Evolutionary conservation across 768 basidiomycete species (phyloP), one percentile per base, ranked within the genome.

Genomic region (Boletus speciosus): DNA sequence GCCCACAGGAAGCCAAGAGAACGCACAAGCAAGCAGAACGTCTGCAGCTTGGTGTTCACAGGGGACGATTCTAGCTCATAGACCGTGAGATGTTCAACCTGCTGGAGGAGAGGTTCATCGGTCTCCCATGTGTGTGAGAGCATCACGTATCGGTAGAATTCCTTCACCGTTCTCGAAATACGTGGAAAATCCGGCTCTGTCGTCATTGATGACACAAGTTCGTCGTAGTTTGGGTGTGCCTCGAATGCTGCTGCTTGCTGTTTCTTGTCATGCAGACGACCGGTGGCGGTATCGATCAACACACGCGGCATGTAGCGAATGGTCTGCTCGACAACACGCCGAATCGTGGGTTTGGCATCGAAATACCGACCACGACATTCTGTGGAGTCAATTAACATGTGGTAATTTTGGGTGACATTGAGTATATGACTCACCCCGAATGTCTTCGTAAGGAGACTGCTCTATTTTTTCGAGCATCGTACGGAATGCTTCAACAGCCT

Each of bases 1-100:
- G 47, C 61, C 61, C 61, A 63, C 11, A 4, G 25, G 19, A 56
- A 63, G 0, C 55, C 52, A 16, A 56, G 37, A 19, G 50, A 44
- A 3, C 48, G 41, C 0, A 6, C 35, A 6, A 59, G 44, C 0
- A 6, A 4, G 15, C 57, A 63, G 16, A 63, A 57, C 1, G 2
- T 35, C 21, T 41, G 36, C 15, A 64, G 19, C 25, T 64, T 64
- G 49, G 6, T 15, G 12, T 54, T 45, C 4, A 44, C 31, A 0
- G 23, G 9, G 4, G 62, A 51, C 36, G 34, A 1, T 4, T 37
- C 16, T 4, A 63, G 51, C 3, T 55, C 27, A 16, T 47, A 46
- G n/a, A 63, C 31, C 29, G 29, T 1, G 61, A 47, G 6, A 27
- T 60, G 1, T 25, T 56, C 50, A 21, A 61, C 51, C 2, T 3